phyloP scores from a whole-genome alignment of 73 alveolate genomes.

The Paramecium caudatum region DNA sequence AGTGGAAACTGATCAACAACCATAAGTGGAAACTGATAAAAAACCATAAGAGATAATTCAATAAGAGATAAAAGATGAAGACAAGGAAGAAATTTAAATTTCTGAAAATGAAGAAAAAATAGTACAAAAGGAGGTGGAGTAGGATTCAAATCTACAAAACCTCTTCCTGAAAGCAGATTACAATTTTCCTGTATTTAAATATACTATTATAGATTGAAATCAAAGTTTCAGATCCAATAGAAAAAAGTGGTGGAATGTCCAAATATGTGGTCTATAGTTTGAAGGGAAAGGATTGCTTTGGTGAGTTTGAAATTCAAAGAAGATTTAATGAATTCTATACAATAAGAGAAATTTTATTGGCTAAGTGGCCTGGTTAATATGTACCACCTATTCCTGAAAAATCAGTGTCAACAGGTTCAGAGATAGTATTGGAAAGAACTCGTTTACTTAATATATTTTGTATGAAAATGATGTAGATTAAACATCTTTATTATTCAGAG shows the following conservation, averaged over 20 bases:
- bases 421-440: neutral
- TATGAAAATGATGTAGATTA: constrained; percentile 61
- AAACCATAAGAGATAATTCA: neutral
- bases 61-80: constrained; percentile 1
- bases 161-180: constrained; percentile 25
- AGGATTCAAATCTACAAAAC: neutral
- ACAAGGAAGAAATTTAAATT: neutral
- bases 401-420: neutral
- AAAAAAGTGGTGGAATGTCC: constrained; percentile 65
- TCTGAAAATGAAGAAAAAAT: neutral
- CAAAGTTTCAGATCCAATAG: neutral
- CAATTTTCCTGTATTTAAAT: constrained; percentile 7
- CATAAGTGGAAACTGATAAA: too few relatives aligned
- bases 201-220: constrained; percentile 36
- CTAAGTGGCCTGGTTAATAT: constrained; percentile 94
- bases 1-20: too few relatives aligned
- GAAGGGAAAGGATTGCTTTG: constrained; percentile 74
- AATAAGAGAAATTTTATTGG: constrained; percentile 84
- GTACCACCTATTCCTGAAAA: constrained; percentile 94
- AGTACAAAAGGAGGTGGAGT: neutral
- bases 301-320: constrained; percentile 79
- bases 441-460: constrained; percentile 40
- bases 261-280: constrained; percentile 73
- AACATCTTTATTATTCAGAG: constrained; percentile 50
- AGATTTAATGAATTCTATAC: constrained; percentile 93